phyloP scores from a whole-genome alignment of 768 basidiomycete genomes.

The Boletus vermiculosoides region DNA sequence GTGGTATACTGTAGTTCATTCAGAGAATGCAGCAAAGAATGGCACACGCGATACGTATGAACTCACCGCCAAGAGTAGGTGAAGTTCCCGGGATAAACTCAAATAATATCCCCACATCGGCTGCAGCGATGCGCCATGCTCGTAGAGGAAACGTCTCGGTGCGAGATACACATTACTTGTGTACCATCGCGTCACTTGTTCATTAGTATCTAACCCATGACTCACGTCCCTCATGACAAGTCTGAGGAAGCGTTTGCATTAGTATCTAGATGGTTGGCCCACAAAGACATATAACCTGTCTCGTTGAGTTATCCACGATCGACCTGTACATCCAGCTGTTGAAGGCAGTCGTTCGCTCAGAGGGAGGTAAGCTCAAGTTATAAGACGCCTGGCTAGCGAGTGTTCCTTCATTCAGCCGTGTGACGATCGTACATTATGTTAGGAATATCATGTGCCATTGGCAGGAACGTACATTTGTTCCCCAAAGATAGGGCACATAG shows the following conservation, averaged over 20 bases:
- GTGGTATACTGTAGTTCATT: slow-evolving; percentile 14
- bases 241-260: slow-evolving; percentile 62
- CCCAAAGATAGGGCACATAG: slow-evolving; percentile 53
- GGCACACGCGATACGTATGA: not conserved
- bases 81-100: slow-evolving; percentile 59
- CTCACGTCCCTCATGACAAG: slow-evolving; percentile 66
- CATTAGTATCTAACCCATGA: slow-evolving; percentile 18
- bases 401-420: slow-evolving; percentile 18
- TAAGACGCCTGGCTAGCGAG: slow-evolving; percentile 24
- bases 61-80: slow-evolving; percentile 46
- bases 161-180: slow-evolving; percentile 56
- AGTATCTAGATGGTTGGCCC: slow-evolving; percentile 62
- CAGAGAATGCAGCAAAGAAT: not conserved
- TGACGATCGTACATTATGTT: not conserved
- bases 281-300: slow-evolving; percentile 35
- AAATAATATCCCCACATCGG: slow-evolving; percentile 56
- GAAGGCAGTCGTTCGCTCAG: slow-evolving; percentile 44
- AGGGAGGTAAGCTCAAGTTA: slow-evolving; percentile 38
- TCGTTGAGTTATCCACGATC: slow-evolving; percentile 50
- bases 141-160: slow-evolving; percentile 49
- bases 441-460: not conserved
- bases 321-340: slow-evolving; percentile 46
- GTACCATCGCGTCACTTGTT: slow-evolving; percentile 39
- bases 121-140: slow-evolving; percentile 45
- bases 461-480: slow-evolving; percentile 45